Conservation (phyloP, 768 basidiomycete genomes). For the Lactifluus rugatus region DNA sequence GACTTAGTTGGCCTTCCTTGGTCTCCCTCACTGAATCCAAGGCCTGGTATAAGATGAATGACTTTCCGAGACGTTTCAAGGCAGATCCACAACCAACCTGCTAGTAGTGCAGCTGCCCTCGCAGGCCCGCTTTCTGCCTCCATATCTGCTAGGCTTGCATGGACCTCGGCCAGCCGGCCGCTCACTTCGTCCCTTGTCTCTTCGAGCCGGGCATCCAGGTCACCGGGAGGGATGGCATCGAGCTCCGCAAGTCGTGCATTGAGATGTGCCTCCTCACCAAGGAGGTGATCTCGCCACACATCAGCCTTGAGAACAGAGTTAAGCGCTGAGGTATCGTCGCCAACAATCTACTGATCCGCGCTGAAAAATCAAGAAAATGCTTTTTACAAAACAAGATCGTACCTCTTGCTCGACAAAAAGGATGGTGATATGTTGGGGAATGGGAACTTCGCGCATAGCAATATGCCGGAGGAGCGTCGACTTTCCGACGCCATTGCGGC, state of each 20-base stretch:
- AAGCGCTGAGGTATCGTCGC: conserved; percentile 87
- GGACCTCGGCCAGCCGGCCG: conserved; percentile 77
- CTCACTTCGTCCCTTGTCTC: conserved; percentile 82
- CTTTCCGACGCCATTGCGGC: conserved; percentile 77
- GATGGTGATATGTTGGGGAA: conserved; percentile 92
- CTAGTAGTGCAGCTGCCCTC: conserved; percentile 78
- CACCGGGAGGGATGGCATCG: conserved; percentile 48
- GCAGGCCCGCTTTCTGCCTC: conserved; percentile 98
- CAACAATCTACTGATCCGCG: conserved; percentile 52
- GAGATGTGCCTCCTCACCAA: conserved; percentile 72
- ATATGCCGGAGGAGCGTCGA: conserved; percentile 92
- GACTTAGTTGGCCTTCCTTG: conserved; percentile 74
- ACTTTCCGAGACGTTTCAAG: not conserved
- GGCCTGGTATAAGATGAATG: conserved; percentile 37
- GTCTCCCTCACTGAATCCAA: conserved; percentile 86
- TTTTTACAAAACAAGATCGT: conserved; percentile 20
- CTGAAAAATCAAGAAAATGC: not conserved
- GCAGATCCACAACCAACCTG: conserved; percentile 39
- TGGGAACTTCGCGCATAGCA: conserved; percentile 87
- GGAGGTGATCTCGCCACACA: conserved; percentile 90
- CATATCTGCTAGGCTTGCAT: conserved; percentile 89
- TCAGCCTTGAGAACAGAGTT: conserved; percentile 99
- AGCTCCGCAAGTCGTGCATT: conserved; percentile 65
- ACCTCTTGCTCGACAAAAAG: conserved; percentile 98
- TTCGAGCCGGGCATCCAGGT: conserved; percentile 47